A percentile compares a stretch with the other conserved stretches of the same genome.
Evolutionary conservation across 768 basidiomycete species (phyloP).

Genomic region (Nidularia pulvinata): DNA sequence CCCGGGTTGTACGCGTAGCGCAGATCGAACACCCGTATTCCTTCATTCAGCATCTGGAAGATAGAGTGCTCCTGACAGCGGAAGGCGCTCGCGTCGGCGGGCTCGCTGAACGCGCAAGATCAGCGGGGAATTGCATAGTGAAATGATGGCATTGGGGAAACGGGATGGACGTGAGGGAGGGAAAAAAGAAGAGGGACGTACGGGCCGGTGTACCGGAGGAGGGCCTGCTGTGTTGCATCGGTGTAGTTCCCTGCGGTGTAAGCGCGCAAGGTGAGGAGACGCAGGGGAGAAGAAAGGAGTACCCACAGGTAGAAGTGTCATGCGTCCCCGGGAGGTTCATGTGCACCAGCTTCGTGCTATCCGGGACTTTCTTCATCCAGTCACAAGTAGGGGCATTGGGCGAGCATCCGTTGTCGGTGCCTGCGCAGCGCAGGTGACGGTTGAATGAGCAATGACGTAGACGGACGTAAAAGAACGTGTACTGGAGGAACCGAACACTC

Average conservation of each 20-base stretch:
- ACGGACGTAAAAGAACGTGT: too few species aligned
- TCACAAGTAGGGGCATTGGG: slow-evolving; percentile 30
- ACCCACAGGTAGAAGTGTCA: slow-evolving; percentile 44
- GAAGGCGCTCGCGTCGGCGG: slow-evolving; percentile 28
- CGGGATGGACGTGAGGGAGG: too few species aligned
- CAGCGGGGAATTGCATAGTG: not conserved
- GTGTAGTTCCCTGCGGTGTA: slow-evolving; percentile 40
- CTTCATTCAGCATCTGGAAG: slow-evolving; percentile 43
- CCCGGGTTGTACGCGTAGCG: slow-evolving; percentile 49
- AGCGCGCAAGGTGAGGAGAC: not conserved
- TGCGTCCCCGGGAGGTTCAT: slow-evolving; percentile 57
- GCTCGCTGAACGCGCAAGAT: not conserved
- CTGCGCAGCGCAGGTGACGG: slow-evolving; percentile 10
- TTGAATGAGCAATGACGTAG: too few species aligned
- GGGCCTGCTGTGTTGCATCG: slow-evolving; percentile 34
- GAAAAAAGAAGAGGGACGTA: too few species aligned
- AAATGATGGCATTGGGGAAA: too few species aligned
- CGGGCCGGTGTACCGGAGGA: slow-evolving; percentile 42
- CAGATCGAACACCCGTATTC: slow-evolving; percentile 50
- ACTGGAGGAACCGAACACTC: not conserved
- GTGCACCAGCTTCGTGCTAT: slow-evolving; percentile 38
- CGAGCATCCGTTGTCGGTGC: slow-evolving; percentile 30
- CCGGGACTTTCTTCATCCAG: slow-evolving; percentile 45
- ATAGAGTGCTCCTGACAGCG: slow-evolving; percentile 47
- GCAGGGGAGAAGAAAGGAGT: not conserved